Percentiles rank a stretch among this genome's conserved stretches.
phyloP scores from a whole-genome alignment of 2,329 filamentous ascomycete species.

The Fusarium tupiense region DNA sequence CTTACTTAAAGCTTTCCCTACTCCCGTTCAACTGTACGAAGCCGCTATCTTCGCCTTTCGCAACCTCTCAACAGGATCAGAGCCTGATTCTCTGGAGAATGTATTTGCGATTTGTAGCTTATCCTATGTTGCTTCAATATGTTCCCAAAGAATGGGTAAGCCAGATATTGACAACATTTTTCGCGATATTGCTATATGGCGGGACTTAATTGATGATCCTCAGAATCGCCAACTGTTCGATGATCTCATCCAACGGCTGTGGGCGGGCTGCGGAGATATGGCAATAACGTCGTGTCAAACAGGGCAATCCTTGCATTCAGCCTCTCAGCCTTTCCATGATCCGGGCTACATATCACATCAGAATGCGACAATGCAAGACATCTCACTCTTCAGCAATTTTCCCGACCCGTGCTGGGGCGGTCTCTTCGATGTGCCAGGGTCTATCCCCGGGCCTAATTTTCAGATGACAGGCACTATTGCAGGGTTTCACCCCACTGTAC shows the following conservation, averaged over 20 bases:
- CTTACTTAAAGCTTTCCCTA: neutral
- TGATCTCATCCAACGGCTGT: neutral
- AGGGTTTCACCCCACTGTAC: accelerated
- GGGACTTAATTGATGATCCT: neutral
- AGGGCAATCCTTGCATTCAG: accelerated
- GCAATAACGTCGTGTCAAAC: neutral
- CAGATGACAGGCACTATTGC: neutral
- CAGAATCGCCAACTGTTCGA: neutral
- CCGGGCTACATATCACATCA: no score
- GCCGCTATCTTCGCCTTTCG: neutral
- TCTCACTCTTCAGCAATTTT: neutral
- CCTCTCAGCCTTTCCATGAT: accelerated
- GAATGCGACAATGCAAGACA: neutral
- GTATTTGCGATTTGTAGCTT: neutral
- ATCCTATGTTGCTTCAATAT: neutral
- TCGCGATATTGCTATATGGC: neutral
- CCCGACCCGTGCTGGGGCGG: neutral
- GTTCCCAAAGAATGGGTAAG: accelerated
- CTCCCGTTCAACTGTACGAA: neutral
- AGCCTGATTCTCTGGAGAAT: neutral
- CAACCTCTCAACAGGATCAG: neutral
- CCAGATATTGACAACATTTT: neutral
- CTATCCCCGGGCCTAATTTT: accelerated
- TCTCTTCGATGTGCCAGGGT: accelerated
- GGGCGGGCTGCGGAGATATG: neutral